Evolutionary conservation across 345 rosid genomes (phyloP), one percentile per base, ranked within the genome.

Genomic region (Melaleuca alternifolia): DNA sequence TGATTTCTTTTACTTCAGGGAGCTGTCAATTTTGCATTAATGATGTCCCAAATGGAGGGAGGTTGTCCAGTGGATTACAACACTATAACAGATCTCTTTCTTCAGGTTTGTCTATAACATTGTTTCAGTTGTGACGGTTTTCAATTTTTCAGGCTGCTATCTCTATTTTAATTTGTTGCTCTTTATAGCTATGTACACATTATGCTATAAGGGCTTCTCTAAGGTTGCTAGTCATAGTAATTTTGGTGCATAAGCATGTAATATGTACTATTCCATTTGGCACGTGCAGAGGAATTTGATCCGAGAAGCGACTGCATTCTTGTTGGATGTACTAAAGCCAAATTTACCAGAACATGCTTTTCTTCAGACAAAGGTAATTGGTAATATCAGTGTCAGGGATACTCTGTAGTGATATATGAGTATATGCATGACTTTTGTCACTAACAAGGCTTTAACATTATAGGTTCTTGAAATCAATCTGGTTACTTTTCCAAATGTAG

Each of bases 1-100:
- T 18, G 71, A 37, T 83, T 87, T 87, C 54, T 87, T 88, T 88
- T 86, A 18, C 85, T 85, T 83, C 89, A 97, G 99, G 99, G 99
- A 87, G 99, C 99, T 82, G 99, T 94, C 76, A 95, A 96, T 90
- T 97, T 97, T 93, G 98, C 99, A 77, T 88, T 96, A 89, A 97
- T 95, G 99, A 97, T 97, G 99, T 97, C 99, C 75, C 99, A 97
- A 94, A 96, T 96, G 99, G 98, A 96, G 91, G 99, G 98, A 79
- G 99, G 99, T 79, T 95, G 98, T 89, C 99, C 99, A 14, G 88
- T 97, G 88, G 99, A 97, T 90, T 95, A 91, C 92, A 97, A 97
- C 86, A 97, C 98, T 85, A 94, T 96, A 86, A 95, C 99, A 16
- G 99, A 97, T 94, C 96, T 97, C 54, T 96, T 97, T 85, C 99